phyloP scores from a whole-genome alignment of 2,329 filamentous ascomycete genomes.

The Rhynchosporium secalis region DNA sequence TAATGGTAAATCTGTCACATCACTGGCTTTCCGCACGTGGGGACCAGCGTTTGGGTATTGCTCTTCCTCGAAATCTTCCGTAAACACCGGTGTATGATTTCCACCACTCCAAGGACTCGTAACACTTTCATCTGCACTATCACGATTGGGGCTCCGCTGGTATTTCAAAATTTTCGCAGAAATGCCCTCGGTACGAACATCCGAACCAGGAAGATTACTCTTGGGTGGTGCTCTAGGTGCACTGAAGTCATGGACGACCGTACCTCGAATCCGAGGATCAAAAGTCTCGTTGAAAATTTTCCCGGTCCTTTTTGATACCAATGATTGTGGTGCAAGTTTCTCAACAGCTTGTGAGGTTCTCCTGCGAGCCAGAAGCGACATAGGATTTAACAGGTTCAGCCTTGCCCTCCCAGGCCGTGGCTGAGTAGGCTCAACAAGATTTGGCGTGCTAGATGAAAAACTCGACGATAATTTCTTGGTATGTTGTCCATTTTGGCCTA shows the following conservation, averaged over 20 bases:
- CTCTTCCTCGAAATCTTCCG: constrained; percentile 55
- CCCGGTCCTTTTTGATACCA: constrained; percentile 27
- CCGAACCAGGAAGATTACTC: constrained; percentile 42
- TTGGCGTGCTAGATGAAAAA: constrained; percentile 25
- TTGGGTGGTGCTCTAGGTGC: constrained; percentile 51
- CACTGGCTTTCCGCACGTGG: constrained; percentile 39
- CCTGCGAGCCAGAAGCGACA: constrained; percentile 38
- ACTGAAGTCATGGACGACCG: constrained; percentile 65
- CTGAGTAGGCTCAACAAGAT: constrained; percentile 22
- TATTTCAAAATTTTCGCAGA: constrained; percentile 17
- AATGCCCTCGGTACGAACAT: constrained; percentile 27
- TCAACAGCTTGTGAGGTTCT: constrained; percentile 38
- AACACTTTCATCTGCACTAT: constrained; percentile 28
- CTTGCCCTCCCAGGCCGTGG: constrained; percentile 35
- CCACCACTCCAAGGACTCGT: constrained; percentile 37
- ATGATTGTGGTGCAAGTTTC: constrained; percentile 34
- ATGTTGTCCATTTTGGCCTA: constrained; percentile 26
- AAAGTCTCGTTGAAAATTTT: constrained; percentile 46
- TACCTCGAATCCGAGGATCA: constrained; percentile 65
- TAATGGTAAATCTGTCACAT: constrained; percentile 38
- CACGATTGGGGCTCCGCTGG: constrained; percentile 32
- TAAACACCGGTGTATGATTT: constrained; percentile 55
- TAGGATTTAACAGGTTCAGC: constrained; percentile 33
- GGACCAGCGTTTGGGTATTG: constrained; percentile 41
- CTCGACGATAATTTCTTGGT: constrained; percentile 33